Conservation (phyloP, 202 grass and related monocot species). For the Setaria italica region DNA sequence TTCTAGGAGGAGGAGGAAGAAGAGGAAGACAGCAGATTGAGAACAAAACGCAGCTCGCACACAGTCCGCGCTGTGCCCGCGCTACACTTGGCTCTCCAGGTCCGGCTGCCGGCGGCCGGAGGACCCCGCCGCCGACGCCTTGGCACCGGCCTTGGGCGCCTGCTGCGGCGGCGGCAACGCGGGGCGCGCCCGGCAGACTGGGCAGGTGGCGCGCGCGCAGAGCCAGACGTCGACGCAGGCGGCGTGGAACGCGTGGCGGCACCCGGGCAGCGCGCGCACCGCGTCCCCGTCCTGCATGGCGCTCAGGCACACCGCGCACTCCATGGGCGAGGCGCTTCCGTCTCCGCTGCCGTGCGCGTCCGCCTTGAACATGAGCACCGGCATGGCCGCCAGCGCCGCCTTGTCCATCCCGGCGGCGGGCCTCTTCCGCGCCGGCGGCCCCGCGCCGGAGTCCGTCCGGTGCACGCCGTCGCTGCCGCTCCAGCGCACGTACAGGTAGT, state of each 20-base stretch:
- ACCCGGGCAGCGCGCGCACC: constrained; percentile 71
- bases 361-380: constrained; percentile 56
- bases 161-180: constrained; percentile 27
- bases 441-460: constrained; percentile 16
- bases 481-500: constrained; percentile 70
- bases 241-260: constrained; percentile 75
- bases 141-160: constrained; percentile 30
- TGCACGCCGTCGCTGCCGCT: constrained; percentile 60
- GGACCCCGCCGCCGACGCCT: not conserved
- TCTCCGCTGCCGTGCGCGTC: not conserved
- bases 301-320: constrained; percentile 82
- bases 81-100: constrained; percentile 55
- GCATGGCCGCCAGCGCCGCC: constrained; percentile 59
- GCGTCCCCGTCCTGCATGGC: constrained; percentile 81
- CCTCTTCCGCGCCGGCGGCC: not conserved
- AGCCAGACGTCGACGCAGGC: constrained; percentile 80
- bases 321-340: constrained; percentile 4
- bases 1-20: not conserved
- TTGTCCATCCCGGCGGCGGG: constrained; percentile 34
- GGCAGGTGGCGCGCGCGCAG: constrained; percentile 62
- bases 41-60: not conserved
- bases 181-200: constrained; percentile 75
- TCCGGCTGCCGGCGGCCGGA: constrained; percentile 32
- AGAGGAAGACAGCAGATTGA: not conserved
- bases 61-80: not conserved